Percentiles rank a stretch among this genome's conserved stretches.
phyloP scores from a whole-genome alignment of 176 grass and related monocot species.

The Stipa capillata region DNA sequence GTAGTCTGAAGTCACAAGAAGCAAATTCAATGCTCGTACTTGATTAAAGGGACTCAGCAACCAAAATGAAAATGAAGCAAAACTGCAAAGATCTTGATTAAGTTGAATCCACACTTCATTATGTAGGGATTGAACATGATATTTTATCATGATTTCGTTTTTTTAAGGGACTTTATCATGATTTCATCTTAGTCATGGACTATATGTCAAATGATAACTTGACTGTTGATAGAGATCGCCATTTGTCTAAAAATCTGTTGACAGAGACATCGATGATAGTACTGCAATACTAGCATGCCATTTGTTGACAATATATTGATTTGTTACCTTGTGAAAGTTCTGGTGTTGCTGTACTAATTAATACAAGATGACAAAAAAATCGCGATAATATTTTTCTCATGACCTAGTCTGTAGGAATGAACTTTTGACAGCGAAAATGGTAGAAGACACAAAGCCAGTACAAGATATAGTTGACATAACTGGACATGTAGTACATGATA shows the following conservation, averaged over 20 bases:
- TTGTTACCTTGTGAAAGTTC: neutral
- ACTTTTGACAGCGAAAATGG: slow-evolving; percentile 23
- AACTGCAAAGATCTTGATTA: neutral
- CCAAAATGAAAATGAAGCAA: slow-evolving; percentile 13
- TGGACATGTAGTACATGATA: slow-evolving; percentile 2
- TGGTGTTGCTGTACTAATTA: neutral
- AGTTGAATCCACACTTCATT: slow-evolving; percentile 2
- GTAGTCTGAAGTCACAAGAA: slow-evolving; percentile 9
- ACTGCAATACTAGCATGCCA: neutral
- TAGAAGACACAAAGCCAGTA: slow-evolving; percentile 25
- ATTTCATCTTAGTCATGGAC: neutral
- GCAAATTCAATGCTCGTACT: slow-evolving; percentile 26
- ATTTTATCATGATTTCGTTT: neutral
- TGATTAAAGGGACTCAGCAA: slow-evolving; percentile 27
- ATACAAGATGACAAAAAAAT: neutral
- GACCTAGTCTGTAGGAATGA: slow-evolving; percentile 8
- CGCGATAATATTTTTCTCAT: neutral
- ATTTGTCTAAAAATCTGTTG: too few relatives aligned
- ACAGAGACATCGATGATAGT: neutral
- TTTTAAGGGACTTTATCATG: too few relatives aligned
- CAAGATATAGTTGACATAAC: slow-evolving; percentile 26
- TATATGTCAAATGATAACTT: neutral
- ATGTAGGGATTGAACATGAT: neutral
- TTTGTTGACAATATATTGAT: neutral
- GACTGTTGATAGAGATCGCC: neutral